phyloP scores from a whole-genome alignment of 257 asterid species.

The Ligustrum vulgare region DNA sequence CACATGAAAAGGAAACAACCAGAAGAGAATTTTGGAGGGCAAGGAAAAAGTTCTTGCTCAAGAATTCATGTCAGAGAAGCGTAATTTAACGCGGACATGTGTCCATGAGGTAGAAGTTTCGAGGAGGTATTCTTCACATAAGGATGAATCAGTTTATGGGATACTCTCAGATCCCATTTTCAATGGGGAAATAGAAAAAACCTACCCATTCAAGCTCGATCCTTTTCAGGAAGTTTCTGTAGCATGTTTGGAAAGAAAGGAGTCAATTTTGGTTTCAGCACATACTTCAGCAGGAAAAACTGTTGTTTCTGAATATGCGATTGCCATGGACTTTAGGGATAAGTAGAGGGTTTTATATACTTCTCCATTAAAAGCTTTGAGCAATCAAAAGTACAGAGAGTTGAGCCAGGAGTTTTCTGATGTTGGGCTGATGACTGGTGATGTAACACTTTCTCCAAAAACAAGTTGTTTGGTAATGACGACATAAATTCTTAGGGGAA shows the following conservation, averaged over 20 bases:
- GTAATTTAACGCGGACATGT: constrained; percentile 59
- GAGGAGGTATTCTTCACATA: constrained; percentile 47
- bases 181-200: constrained; percentile 71
- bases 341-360: constrained; percentile 92
- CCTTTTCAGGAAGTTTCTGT: constrained; percentile 90
- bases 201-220: constrained; percentile 75
- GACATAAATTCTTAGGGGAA: constrained; percentile 89
- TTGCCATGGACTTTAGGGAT: constrained; percentile 92
- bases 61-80: constrained; percentile 55
- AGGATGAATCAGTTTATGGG: constrained; percentile 69
- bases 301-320: constrained; percentile 96
- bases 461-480: constrained; percentile 99
- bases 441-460: constrained; percentile 81
- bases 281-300: constrained; percentile 99
- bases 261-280: constrained; percentile 87
- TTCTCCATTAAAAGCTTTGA: constrained; percentile 87
- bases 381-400: constrained; percentile 95
- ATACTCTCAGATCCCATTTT: constrained; percentile 75
- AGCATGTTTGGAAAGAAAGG: constrained; percentile 87
- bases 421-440: constrained; percentile 41
- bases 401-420: constrained; percentile 87
- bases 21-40: constrained; percentile 38
- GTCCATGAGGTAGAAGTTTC: constrained; percentile 98
- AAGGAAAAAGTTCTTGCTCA: constrained; percentile 30
- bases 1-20: constrained; percentile 61